Conservation (phyloP, 345 rosid genomes). For the Populus simonii region DNA sequence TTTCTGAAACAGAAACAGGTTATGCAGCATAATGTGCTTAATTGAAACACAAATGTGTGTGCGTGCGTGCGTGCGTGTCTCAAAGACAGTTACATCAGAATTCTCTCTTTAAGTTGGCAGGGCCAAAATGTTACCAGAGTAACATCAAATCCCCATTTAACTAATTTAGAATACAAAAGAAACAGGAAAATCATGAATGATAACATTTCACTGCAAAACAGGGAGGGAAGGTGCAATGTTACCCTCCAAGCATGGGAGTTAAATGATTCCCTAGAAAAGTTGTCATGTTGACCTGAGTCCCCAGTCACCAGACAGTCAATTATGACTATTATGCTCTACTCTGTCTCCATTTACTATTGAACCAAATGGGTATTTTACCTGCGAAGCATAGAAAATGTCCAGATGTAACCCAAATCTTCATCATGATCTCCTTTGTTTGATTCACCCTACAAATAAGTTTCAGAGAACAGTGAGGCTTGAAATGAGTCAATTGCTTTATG, state of each 20-base stretch:
- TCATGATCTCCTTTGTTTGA: too few relatives aligned
- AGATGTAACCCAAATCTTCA: too few relatives aligned
- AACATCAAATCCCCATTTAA: not conserved
- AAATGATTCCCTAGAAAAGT: not conserved
- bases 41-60: not conserved
- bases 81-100: not conserved
- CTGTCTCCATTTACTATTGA: not conserved
- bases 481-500: too few relatives aligned
- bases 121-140: not conserved
- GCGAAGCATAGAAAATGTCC: slow-evolving; percentile 74
- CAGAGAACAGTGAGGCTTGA: too few relatives aligned
- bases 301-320: not conserved
- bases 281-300: not conserved
- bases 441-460: too few relatives aligned
- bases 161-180: too few relatives aligned
- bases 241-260: not conserved
- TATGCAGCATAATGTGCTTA: not conserved
- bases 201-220: not conserved
- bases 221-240: not conserved
- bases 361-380: slow-evolving; percentile 41
- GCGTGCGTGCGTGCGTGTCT: not conserved
- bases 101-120: not conserved
- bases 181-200: not conserved
- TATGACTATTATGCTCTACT: not conserved
- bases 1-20: not conserved